These are phyloP conservation scores for Corylus heterophylla DNA, from an alignment of 306 rosid genomes.

Conservation along the genomic window DNA sequence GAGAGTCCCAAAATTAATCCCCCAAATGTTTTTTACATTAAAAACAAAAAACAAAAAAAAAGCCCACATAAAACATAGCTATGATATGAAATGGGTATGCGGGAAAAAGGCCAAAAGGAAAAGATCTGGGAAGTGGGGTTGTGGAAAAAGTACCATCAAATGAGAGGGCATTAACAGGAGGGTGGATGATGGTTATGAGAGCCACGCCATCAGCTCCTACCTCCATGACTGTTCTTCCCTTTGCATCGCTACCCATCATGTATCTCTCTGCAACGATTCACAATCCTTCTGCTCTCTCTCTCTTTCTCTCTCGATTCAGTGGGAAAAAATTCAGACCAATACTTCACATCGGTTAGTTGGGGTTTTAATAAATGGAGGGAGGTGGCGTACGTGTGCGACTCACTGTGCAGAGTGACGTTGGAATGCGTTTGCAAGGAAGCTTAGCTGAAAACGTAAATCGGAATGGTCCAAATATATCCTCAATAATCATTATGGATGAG, in stretches of 20 bases:
- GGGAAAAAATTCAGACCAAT: neutral
- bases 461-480: neutral
- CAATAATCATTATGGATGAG: neutral
- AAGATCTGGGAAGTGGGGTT: neutral
- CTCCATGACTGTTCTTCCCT: conserved; percentile 64
- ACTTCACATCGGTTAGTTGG: neutral
- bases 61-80: neutral
- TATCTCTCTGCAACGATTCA: neutral
- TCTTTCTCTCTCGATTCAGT: neutral
- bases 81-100: neutral
- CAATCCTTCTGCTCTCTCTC: neutral
- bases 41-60: neutral
- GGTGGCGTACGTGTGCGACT: conserved; percentile 19
- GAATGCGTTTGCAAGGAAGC: conserved; percentile 2
- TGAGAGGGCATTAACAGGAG: conserved; percentile 97
- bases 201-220: conserved; percentile 93
- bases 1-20: neutral
- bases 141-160: conserved; percentile 57
- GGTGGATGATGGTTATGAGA: conserved; percentile 83
- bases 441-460: neutral
- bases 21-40: too few species aligned
- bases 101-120: neutral
- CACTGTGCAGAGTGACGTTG: neutral
- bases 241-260: conserved; percentile 52
- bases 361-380: neutral